These are phyloP conservation scores for Exophiala lecanii-corni DNA, from an alignment of 2,329 filamentous ascomycete genomes.

Conservation along the genomic window DNA sequence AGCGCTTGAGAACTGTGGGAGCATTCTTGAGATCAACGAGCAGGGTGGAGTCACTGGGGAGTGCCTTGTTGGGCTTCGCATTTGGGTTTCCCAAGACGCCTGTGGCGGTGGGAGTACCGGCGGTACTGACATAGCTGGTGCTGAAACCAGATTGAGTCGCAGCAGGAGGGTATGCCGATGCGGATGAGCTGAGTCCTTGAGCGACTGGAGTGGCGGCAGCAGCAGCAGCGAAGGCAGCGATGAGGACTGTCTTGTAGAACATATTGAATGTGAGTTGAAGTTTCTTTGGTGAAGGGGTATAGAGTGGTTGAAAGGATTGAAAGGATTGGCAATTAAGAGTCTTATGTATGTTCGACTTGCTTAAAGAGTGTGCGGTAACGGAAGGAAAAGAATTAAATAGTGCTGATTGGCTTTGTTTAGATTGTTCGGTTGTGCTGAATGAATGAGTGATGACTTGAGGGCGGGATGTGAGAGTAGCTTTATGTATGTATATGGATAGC, in stretches of 20 bases:
- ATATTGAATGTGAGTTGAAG: slow-evolving; percentile 13
- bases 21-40: slow-evolving; percentile 25
- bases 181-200: too few relatives aligned
- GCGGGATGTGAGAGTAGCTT: too few relatives aligned
- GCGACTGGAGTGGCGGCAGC: slow-evolving; percentile 18
- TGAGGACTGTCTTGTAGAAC: slow-evolving; percentile 20
- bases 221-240: slow-evolving; percentile 19
- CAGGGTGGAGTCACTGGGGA: slow-evolving; percentile 13
- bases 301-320: background rate
- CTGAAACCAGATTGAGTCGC: slow-evolving; percentile 2
- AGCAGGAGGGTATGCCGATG: slow-evolving; percentile 1
- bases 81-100: slow-evolving; percentile 15
- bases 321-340: background rate
- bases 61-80: slow-evolving; percentile 20
- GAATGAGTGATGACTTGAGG: slow-evolving; percentile 6
- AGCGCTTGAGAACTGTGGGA: slow-evolving; percentile 19
- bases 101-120: slow-evolving; percentile 2
- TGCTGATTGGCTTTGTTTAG: slow-evolving; percentile 10
- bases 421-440: slow-evolving; percentile 15
- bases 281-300: slow-evolving; percentile 3
- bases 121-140: slow-evolving; percentile 8
- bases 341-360: too few relatives aligned
- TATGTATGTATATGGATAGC: too few relatives aligned
- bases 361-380: slow-evolving; percentile 24
- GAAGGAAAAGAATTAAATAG: slow-evolving; percentile 14